Base-by-base conservation (phyloP, 768 basidiomycete species). In the Lactarius hatsudake region DNA sequence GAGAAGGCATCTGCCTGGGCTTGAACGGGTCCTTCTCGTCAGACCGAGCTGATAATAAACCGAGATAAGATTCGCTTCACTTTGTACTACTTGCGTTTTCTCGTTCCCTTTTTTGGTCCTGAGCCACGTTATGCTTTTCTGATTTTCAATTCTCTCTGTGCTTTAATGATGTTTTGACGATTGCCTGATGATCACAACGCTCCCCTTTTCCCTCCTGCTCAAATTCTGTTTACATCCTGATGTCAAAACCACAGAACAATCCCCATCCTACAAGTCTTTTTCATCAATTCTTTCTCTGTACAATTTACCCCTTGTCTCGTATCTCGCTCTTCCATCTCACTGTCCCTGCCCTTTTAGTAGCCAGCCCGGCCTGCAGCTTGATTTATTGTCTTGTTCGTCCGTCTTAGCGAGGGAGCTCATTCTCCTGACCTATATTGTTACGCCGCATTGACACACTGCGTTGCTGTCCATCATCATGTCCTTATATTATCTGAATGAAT, bases 1-100 rank as follows among this genome's bases (percentile, higher is more conserved):
- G 87, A 89, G 70, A 85, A 85, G 75, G 81, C 83, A n/a, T 86
- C 84, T 83, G 83, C 81, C 68, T 86, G 74, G 82, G 72, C 66
- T 38, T 63, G 12, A 68, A 13, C 15, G 13, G 23, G 23, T 32
- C 12, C 18, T 20, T 34, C 8, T n/a, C 20, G 43, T n/a, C 43
- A 36, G 20, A 43, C 59, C 23, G 36, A 66, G 54, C 54, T 59
- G 55, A 66, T 61, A 45, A 32, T 61, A 48, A 61, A 36, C 42
- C 60, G n/a, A 48, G 43, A 32, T 60, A 30, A 57, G 36, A 53
- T 51, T 28, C 36, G 34, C 42, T 30, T 30, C n/a, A 60, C 54
- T 30, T 32, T 68, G 42, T 64, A 68, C 59, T 60, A 68, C 43
- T 60, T 60, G 32, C 45, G 34, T 30, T 51, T 53, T 30, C 32